phyloP scores from a whole-genome alignment of 306 rosid genomes.

The Quercus rubra region DNA sequence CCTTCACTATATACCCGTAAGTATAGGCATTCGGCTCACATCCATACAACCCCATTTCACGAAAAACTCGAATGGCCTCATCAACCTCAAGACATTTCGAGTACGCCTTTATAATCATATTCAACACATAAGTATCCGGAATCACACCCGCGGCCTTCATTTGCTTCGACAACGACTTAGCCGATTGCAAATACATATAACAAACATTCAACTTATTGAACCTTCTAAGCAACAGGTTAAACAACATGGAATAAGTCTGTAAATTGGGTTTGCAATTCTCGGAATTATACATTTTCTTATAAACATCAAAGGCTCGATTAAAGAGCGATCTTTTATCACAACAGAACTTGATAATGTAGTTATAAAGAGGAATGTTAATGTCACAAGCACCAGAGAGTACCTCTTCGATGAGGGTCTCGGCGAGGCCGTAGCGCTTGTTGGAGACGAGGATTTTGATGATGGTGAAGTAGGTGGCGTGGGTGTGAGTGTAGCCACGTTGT shows the following conservation, averaged over 20 bases:
- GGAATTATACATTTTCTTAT: constrained; percentile 69
- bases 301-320: constrained; percentile 71
- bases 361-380: constrained; percentile 59
- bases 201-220: constrained; percentile 65
- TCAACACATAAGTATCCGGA: constrained; percentile 77
- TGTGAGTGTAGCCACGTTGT: constrained; percentile 79
- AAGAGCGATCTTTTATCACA: constrained; percentile 58
- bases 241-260: constrained; percentile 62
- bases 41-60: constrained; percentile 81
- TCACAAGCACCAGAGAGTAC: constrained; percentile 87
- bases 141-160: constrained; percentile 84
- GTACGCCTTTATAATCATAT: constrained; percentile 84
- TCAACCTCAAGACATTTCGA: constrained; percentile 73
- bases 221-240: constrained; percentile 65
- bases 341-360: constrained; percentile 67
- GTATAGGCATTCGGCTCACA: constrained; percentile 79
- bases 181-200: constrained; percentile 65
- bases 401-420: constrained; percentile 82
- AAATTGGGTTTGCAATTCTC: constrained; percentile 63
- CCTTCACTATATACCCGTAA: constrained; percentile 69
- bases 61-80: constrained; percentile 69
- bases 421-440: constrained; percentile 51
- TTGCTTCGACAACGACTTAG: constrained; percentile 62
- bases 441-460: constrained; percentile 51
- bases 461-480: constrained; percentile 56